Conservation (phyloP, 768 basidiomycete genomes). For the Termitomyces heimii region DNA sequence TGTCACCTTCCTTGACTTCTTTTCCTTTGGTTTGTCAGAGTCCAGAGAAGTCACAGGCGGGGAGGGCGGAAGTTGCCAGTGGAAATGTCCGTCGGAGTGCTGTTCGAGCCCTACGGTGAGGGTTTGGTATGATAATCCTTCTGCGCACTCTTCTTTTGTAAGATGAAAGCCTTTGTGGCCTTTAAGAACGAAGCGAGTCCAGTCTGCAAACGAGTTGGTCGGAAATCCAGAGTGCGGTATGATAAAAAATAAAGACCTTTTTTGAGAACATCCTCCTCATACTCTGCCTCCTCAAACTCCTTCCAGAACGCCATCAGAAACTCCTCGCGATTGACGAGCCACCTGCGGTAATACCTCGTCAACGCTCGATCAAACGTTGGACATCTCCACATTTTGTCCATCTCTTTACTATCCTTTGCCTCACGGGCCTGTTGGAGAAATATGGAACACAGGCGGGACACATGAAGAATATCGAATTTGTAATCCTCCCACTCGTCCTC, state of each 20-base stretch:
- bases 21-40: background rate
- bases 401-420: conserved; percentile 20
- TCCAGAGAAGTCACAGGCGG: no score
- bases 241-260: conserved; percentile 16
- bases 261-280: conserved; percentile 30
- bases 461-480: conserved; percentile 38
- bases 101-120: background rate
- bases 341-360: conserved; percentile 33
- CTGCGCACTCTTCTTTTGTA: conserved; percentile 24
- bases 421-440: conserved; percentile 28
- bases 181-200: conserved; percentile 30
- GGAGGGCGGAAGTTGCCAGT: background rate
- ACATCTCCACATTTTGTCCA: conserved; percentile 33
- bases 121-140: background rate
- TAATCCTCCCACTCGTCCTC: conserved; percentile 35
- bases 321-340: conserved; percentile 35
- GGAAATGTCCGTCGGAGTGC: background rate
- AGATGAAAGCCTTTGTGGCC: conserved; percentile 36
- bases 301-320: conserved; percentile 30
- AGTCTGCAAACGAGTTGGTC: conserved; percentile 19
- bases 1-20: background rate
- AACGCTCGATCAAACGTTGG: conserved; percentile 36
- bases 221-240: background rate
- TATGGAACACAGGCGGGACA: conserved; percentile 30
- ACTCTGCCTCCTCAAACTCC: conserved; percentile 39